Percentiles rank a stretch among this genome's conserved stretches.
Evolutionary conservation across 106 monocot species (phyloP).

Genomic region (Posidonia australis): DNA sequence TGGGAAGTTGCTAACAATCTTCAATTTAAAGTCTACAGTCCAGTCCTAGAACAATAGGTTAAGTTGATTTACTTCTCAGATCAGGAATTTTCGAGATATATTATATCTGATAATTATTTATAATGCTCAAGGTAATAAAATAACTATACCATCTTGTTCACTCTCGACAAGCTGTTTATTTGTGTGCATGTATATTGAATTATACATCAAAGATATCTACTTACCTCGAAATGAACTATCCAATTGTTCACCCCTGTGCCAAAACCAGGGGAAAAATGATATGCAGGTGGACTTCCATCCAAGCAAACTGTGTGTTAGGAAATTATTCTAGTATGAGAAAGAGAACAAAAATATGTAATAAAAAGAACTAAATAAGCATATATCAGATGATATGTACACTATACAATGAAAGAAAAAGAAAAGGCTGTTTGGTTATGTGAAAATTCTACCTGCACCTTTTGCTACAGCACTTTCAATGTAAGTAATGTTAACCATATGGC

Average conservation of each 20-base stretch:
- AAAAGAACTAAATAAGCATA: not conserved
- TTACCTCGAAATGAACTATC: slow-evolving; percentile 18
- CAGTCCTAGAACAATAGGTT: too few relatives aligned
- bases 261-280: slow-evolving; percentile 49
- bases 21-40: too few relatives aligned
- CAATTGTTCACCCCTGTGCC: slow-evolving; percentile 47
- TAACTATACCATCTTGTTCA: not conserved
- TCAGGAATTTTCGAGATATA: too few relatives aligned
- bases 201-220: not conserved
- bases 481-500: slow-evolving; percentile 34
- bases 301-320: slow-evolving; percentile 43
- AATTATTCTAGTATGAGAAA: not conserved
- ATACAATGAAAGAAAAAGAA: not conserved
- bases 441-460: slow-evolving; percentile 38
- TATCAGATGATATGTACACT: not conserved
- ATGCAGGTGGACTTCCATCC: slow-evolving; percentile 77
- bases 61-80: too few relatives aligned
- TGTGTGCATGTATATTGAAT: too few relatives aligned
- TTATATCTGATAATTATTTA: too few relatives aligned
- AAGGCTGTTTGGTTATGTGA: not conserved
- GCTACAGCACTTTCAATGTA: slow-evolving; percentile 35
- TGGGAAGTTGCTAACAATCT: too few relatives aligned
- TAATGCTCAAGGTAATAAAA: not conserved
- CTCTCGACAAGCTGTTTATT: not conserved
- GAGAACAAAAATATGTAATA: not conserved